Conservation (phyloP, 2,329 filamentous ascomycete species). For the Dothistroma septosporum region DNA sequence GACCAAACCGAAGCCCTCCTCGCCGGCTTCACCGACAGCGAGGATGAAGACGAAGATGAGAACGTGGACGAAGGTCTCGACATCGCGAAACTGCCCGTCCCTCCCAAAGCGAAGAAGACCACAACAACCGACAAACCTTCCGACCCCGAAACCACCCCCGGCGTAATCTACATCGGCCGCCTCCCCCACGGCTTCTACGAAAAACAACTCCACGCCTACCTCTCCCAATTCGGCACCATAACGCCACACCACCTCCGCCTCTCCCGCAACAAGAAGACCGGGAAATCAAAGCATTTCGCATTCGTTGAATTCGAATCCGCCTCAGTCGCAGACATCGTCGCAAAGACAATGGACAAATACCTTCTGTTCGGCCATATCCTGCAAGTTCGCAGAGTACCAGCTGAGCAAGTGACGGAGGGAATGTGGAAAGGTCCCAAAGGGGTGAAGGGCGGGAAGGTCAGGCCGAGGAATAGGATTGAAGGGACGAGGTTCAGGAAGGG, state of each 20-base stretch:
- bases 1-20: constrained; percentile 51
- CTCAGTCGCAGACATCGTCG: constrained; percentile 84
- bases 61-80: constrained; percentile 38
- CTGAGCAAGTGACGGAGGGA: constrained; percentile 71
- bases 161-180: constrained; percentile 84
- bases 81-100: constrained; percentile 35
- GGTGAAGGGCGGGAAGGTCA: constrained; percentile 70
- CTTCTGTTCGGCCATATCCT: constrained; percentile 91
- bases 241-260: constrained; percentile 63
- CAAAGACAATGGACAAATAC: constrained; percentile 97
- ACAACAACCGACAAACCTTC: constrained; percentile 41
- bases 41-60: constrained; percentile 39
- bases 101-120: constrained; percentile 40
- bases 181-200: constrained; percentile 97
- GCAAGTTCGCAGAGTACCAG: constrained; percentile 74
- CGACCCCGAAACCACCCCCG: constrained; percentile 56
- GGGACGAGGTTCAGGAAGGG: constrained; percentile 70
- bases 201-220: constrained; percentile 89
- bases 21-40: constrained; percentile 48
- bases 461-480: constrained; percentile 83
- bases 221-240: constrained; percentile 86
- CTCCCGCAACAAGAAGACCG: constrained; percentile 87
- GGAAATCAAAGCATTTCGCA: constrained; percentile 86
- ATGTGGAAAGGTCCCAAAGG: constrained; percentile 69
- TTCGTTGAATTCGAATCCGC: constrained; percentile 81